Conservation (phyloP, 768 basidiomycete genomes). For the Boletus vinaceobasis region DNA sequence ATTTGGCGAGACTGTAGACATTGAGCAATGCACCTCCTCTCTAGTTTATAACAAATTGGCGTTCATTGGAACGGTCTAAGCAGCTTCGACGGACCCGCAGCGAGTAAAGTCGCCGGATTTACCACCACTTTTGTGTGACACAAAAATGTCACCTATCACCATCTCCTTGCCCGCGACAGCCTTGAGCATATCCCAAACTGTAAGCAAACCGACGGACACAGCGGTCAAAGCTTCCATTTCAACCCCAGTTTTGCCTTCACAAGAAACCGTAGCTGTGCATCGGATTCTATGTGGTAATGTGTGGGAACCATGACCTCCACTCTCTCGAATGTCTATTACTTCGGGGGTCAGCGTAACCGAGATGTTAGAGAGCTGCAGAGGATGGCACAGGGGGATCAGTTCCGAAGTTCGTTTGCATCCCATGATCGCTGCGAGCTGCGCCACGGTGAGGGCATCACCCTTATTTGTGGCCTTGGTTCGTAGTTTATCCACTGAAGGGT, state of each 20-base stretch:
- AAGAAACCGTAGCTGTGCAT: constrained; percentile 67
- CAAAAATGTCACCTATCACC: constrained; percentile 67
- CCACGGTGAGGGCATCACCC: constrained; percentile 69
- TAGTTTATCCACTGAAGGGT: constrained; percentile 30
- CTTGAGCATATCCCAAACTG: constrained; percentile 94
- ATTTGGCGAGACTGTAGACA: not conserved
- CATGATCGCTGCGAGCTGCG: constrained; percentile 86
- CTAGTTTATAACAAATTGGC: not conserved
- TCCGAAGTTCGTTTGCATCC: constrained; percentile 79
- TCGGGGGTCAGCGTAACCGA: constrained; percentile 59
- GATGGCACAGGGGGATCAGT: constrained; percentile 87
- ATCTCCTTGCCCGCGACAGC: constrained; percentile 86
- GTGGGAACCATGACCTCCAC: not conserved
- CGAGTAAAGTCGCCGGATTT: constrained; percentile 65
- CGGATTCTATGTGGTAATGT: constrained; percentile 45
- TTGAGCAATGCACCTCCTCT: not conserved
- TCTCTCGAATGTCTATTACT: constrained; percentile 7
- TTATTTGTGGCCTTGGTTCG: constrained; percentile 55
- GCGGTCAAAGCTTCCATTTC: constrained; percentile 94
- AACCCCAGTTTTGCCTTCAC: constrained; percentile 80
- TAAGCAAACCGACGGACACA: constrained; percentile 72
- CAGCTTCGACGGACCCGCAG: not conserved
- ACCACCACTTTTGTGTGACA: constrained; percentile 69
- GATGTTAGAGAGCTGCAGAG: constrained; percentile 69
- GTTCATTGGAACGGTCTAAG: not conserved